phyloP scores from a whole-genome alignment of 2,329 filamentous ascomycete species.

The Endocalyx cinctus region DNA sequence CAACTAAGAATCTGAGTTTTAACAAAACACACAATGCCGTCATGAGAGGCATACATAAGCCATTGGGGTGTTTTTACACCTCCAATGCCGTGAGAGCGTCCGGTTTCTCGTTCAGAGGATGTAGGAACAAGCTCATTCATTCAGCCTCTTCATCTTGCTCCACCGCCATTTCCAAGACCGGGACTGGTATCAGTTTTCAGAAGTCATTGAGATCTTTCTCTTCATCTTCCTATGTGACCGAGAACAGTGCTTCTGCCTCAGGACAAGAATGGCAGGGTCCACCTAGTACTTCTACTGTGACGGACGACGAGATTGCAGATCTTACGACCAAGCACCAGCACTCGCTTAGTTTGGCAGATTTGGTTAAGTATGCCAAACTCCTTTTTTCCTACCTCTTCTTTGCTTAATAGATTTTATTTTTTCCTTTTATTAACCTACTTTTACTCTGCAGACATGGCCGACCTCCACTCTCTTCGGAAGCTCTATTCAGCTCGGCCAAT shows the following conservation, averaged over 20 bases:
- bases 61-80: slow-evolving; percentile 32
- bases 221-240: neutral
- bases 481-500: slow-evolving; percentile 85
- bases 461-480: slow-evolving; percentile 74
- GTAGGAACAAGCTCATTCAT: no score
- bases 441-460: slow-evolving; percentile 57
- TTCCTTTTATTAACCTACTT: neutral
- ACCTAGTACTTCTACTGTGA: slow-evolving; percentile 44
- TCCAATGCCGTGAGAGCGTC: no score
- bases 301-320: slow-evolving; percentile 72
- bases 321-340: slow-evolving; percentile 76
- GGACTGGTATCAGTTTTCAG: no score
- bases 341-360: slow-evolving; percentile 76
- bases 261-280: slow-evolving; percentile 35
- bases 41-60: slow-evolving; percentile 38
- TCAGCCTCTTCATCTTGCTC: no score
- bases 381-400: neutral
- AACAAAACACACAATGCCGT: slow-evolving; percentile 38
- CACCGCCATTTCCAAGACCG: no score
- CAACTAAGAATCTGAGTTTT: slow-evolving; percentile 4
- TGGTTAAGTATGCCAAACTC: slow-evolving; percentile 62
- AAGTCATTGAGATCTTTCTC: no score
- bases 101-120: no score
- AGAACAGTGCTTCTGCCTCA: slow-evolving; percentile 10
- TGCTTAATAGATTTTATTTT: neutral